These are phyloP conservation scores for Aspergillus texensis DNA, from an alignment of 2,329 filamentous ascomycete species.

Conservation along the genomic window DNA sequence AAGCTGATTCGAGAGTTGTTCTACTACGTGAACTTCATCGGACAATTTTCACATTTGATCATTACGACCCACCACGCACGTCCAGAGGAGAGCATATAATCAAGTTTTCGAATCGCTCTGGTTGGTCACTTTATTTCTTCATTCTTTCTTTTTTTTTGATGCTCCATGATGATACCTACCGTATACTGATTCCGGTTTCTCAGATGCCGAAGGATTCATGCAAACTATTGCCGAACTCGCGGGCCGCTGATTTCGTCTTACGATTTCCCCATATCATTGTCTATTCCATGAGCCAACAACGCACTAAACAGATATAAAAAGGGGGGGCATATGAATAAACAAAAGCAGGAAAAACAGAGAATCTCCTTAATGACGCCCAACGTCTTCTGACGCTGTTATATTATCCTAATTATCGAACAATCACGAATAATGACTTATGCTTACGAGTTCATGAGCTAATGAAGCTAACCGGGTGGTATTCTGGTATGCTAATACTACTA, in stretches of 20 bases:
- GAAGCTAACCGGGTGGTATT: neutral
- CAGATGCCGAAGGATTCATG: slow-evolving; percentile 45
- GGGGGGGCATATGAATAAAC: neutral
- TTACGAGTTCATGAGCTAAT: slow-evolving; percentile 8
- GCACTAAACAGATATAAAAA: slow-evolving; percentile 4
- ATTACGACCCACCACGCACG: slow-evolving; percentile 49
- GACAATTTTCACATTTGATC: slow-evolving; percentile 54
- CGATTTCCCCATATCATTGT: slow-evolving; percentile 15
- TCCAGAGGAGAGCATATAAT: slow-evolving; percentile 42
- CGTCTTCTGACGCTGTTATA: neutral
- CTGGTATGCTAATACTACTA: neutral
- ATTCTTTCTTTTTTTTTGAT: neutral
- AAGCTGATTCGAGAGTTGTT: slow-evolving; percentile 45
- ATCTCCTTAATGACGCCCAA: neutral
- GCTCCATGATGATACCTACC: neutral
- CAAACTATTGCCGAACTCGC: slow-evolving; percentile 35
- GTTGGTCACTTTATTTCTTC: slow-evolving; percentile 24
- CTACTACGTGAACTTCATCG: slow-evolving; percentile 55
- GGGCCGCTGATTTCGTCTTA: neutral
- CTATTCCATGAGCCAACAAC: slow-evolving; percentile 15
- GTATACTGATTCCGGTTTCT: neutral
- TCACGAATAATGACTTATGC: slow-evolving; percentile 12
- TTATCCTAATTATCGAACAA: slow-evolving; percentile 4
- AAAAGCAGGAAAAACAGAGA: slow-evolving; percentile 5
- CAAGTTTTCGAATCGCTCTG: slow-evolving; percentile 37